phyloP scores from a whole-genome alignment of 2,329 filamentous ascomycete genomes.

The Hypoxylon sp. region DNA sequence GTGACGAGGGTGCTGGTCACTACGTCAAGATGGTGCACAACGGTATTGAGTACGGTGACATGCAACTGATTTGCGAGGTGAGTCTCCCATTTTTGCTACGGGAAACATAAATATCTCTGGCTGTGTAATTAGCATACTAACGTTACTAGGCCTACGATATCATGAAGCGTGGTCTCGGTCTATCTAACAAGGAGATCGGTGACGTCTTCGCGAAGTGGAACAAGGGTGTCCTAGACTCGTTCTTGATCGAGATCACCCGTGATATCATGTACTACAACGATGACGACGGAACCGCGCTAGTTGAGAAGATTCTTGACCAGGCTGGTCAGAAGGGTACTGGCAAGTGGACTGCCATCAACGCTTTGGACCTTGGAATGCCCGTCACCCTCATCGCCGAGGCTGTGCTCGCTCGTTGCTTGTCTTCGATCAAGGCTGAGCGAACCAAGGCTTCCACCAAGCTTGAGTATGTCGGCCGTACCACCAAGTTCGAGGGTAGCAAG shows the following conservation, averaged over 20 bases:
- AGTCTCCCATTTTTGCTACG: conserved; percentile 40
- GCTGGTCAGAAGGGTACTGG: conserved; percentile 99
- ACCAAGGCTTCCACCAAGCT: conserved; percentile 81
- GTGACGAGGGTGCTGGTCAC: conserved; percentile 98
- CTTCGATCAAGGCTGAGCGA: conserved; percentile 94
- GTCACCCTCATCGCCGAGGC: conserved; percentile 98
- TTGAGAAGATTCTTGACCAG: conserved; percentile 99
- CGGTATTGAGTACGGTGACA: conserved; percentile 99
- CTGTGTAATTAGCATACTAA: conserved; percentile 80
- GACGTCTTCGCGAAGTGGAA: conserved; percentile 97
- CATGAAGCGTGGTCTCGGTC: conserved; percentile 95
- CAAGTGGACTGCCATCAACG: conserved; percentile 99
- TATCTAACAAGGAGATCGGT: conserved; percentile 92
- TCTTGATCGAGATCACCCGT: conserved; percentile 98
- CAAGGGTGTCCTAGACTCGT: conserved; percentile 97
- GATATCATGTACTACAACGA: conserved; percentile 99
- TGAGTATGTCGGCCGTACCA: conserved; percentile 74
- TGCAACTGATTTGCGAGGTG: conserved; percentile 99
- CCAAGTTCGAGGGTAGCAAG: conserved; percentile 88
- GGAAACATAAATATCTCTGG: conserved; percentile 55
- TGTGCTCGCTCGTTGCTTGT: conserved; percentile 93
- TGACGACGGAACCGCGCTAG: conserved; percentile 86
- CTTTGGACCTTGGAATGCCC: conserved; percentile 97
- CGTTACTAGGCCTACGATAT: conserved; percentile 89
- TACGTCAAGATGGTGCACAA: conserved; percentile 99